Conservation (phyloP, 164 flowering plant genomes). For the Pachysandra terminalis region DNA sequence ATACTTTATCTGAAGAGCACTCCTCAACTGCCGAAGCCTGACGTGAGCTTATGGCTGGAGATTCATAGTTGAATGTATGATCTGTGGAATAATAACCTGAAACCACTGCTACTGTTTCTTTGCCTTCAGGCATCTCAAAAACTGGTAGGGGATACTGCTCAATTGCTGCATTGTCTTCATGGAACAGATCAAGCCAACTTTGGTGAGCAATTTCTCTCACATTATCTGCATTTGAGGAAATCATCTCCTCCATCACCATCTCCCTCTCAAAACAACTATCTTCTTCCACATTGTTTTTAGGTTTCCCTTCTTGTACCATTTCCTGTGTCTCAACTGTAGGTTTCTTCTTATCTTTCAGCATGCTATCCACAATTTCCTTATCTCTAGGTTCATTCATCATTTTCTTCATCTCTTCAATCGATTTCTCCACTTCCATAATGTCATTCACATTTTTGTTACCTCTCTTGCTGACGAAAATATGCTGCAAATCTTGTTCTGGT, state of each 20-base stretch:
- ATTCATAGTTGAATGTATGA: background rate
- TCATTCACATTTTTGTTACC: background rate
- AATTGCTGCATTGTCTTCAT: conserved; percentile 8
- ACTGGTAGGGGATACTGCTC: conserved; percentile 3
- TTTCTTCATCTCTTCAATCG: background rate
- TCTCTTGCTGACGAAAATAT: background rate
- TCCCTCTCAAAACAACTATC: background rate
- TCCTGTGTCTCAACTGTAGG: conserved; percentile 3
- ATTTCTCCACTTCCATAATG: conserved; percentile 9
- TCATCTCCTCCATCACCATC: background rate
- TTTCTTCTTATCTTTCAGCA: background rate
- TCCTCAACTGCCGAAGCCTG: conserved; percentile 8
- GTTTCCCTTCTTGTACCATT: background rate
- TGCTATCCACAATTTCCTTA: background rate
- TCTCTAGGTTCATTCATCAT: background rate
- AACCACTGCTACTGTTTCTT: background rate
- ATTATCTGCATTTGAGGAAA: conserved; percentile 11
- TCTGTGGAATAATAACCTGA: background rate
- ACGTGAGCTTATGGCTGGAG: background rate
- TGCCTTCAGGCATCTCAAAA: conserved; percentile 10
- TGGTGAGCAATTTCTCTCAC: conserved; percentile 26
- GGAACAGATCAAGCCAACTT: conserved; percentile 20
- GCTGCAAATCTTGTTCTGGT: conserved; percentile 6
- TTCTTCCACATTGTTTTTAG: background rate
- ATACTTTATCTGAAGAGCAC: background rate